Evolutionary conservation across 2,329 filamentous ascomycete genomes (phyloP), one percentile per base, ranked within the genome.

Genomic region (Epichloe glyceriae): DNA sequence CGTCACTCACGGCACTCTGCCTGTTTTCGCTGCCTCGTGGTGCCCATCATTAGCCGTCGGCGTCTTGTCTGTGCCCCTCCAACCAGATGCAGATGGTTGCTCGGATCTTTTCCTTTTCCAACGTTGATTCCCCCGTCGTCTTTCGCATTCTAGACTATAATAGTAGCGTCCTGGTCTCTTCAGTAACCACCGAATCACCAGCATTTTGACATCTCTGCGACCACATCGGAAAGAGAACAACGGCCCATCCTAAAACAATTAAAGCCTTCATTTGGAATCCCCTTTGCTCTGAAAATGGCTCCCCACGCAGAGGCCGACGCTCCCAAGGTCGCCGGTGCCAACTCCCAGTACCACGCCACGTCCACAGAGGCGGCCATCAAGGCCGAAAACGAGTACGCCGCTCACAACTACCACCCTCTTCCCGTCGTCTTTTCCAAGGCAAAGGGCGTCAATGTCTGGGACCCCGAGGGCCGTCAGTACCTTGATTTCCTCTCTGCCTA

Each of bases 401-500:
- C 93, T 46, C 93, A 98, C 80, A 98, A 98, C 76, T 98, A 98
- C 76, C 90, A 97, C 70, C 93, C 93, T 15, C 80, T 98, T 2
- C 93, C 93, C 40, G 83, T 98, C 53, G 93, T 95, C 64, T 96
- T 97, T 69, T 78, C 91, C 51, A 81, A 82, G 57, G 93, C 89
- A 41, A 79, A 83, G 61, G 93, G 91, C 46, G 85, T 85, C 63
- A 83, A 86, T 54, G 93, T 97, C 52, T 98, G 93, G 91, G 93
- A 98, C 65, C 93, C 93, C 17, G 93, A 98, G 73, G 89, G 87
- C 64, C 86, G 83, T 61, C 84, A 95, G 68, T 97, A 98, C 70
- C 82, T 97, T 61, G 93, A 98, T 73, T 98, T 96, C 72, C 82
- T 98, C 58, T 97, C 91, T 45, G 93, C 93, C 57, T 98, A 98